These are phyloP conservation scores for Hemileccinum rubropunctum DNA, from an alignment of 768 basidiomycete species.

Conservation along the genomic window DNA sequence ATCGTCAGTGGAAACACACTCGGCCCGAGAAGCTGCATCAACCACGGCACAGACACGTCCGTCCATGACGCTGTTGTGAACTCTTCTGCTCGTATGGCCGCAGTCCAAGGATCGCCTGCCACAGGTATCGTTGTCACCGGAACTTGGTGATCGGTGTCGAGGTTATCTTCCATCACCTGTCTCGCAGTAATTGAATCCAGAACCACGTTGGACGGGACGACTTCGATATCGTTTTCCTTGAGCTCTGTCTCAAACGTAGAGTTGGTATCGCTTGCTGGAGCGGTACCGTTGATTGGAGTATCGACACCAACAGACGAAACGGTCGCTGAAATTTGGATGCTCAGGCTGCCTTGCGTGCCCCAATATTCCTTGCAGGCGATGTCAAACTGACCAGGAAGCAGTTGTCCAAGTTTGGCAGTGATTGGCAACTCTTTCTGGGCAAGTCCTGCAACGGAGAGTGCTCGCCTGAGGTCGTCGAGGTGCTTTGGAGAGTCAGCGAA, in stretches of 20 bases:
- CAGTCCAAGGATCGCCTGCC: constrained; percentile 26
- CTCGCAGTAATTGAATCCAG: constrained; percentile 28
- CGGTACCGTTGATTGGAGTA: neutral
- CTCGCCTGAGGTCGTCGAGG: constrained; percentile 37
- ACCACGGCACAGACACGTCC: constrained; percentile 21
- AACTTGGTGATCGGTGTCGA: constrained; percentile 15
- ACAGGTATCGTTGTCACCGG: constrained; percentile 18
- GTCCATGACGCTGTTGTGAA: constrained; percentile 30
- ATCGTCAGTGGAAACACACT: constrained; percentile 57
- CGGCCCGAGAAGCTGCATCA: constrained; percentile 50
- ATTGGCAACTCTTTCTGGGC: constrained; percentile 42
- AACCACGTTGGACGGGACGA: constrained; percentile 21
- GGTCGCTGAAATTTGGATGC: constrained; percentile 18
- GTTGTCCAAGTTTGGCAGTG: constrained; percentile 37
- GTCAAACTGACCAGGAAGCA: constrained; percentile 45
- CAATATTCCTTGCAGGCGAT: constrained; percentile 48
- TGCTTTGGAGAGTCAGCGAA: constrained; percentile 32
- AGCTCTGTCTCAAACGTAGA: constrained; percentile 39
- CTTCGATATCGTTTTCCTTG: constrained; percentile 32
- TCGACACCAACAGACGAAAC: neutral
- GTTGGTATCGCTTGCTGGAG: neutral
- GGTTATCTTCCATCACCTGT: constrained; percentile 31
- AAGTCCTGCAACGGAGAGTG: constrained; percentile 39
- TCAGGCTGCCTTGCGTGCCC: constrained; percentile 40
- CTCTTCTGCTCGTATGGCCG: constrained; percentile 20